A percentile compares a stretch with the other conserved stretches of the same genome.
These are phyloP conservation scores for Clathrus columnatus DNA, from an alignment of 768 basidiomycete species.

Conservation along the genomic window DNA sequence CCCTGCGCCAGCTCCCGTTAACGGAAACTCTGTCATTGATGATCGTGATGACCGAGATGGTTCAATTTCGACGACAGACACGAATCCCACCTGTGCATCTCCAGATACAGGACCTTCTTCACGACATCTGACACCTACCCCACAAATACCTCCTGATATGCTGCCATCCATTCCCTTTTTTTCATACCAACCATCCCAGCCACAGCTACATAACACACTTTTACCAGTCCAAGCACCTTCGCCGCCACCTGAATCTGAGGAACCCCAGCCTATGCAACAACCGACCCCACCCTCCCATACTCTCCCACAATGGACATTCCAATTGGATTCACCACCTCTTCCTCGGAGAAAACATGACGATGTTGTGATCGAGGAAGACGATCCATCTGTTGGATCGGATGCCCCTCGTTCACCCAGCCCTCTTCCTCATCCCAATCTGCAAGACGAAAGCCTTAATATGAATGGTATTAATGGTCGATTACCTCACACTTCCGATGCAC, in stretches of 20 bases:
- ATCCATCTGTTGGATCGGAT: conserved; percentile 16
- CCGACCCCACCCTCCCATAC: neutral
- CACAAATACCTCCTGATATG: conserved; percentile 1
- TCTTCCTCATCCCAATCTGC: neutral
- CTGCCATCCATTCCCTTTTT: neutral
- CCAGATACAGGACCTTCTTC: conserved; percentile 22
- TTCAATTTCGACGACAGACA: conserved; percentile 40
- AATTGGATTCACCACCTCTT: neutral
- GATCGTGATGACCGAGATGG: conserved; percentile 29
- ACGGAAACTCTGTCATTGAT: conserved; percentile 30
- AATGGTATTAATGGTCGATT: conserved; percentile 21
- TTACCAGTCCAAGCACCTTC: neutral
- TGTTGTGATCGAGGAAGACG: conserved; percentile 8
- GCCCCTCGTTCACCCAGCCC: conserved; percentile 5
- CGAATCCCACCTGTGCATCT: conserved; percentile 22
- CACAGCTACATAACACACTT: neutral
- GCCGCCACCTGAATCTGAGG: conserved; percentile 2
- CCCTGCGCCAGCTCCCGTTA: neutral
- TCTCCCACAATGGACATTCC: conserved; percentile 7
- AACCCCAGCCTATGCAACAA: neutral
- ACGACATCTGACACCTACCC: conserved; percentile 38
- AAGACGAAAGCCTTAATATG: neutral
- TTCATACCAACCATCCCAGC: neutral
- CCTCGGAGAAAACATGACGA: conserved; percentile 6
- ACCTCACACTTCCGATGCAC: conserved; percentile 45